Base-by-base conservation (phyloP, 371 early-diverging fungal genomes). In the Batkoa obscura region DNA sequence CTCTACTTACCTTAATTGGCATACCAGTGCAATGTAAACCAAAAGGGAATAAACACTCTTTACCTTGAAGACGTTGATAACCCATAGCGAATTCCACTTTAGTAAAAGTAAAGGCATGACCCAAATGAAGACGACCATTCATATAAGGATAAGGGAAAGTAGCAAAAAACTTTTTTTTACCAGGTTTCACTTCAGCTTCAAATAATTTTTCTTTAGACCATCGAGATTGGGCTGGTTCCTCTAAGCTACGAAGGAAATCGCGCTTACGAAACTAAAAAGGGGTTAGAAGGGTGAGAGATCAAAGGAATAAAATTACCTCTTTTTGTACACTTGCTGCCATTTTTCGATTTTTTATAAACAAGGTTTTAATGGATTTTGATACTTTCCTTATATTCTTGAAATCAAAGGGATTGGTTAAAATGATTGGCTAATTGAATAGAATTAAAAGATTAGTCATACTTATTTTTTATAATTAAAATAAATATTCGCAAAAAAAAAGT, bases 1-100 rank as follows among this genome's bases (percentile, higher is more conserved):
- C 17, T 35, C 31, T 17, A 41, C 57, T 60, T 73, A 86, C 88
- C 74, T 95, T 94, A 72, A 99, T 99, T 42, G 99, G 99, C 99
- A 99, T 99, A 57, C 99, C 99, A 2, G 99, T 99, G 61, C 89
- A 90, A 68, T 99, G 99, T 81, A 99, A 99, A 43, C 95, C 96
- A 64, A 98, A 89, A 33, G 99, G 99, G 59, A 98, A 92, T 57
- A 99, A 76, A 47, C 85, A 90, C 51, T 86, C 80, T 71, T 90
- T 95, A 48, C 99, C 99, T 71, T 88, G 75, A 66, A 98, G 68
- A 60, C 93, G 81, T 61, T 94, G 85, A 69, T 87, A 99, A 45
- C 95, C 90, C 9, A 80, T 74, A 17, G 90, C 83, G 68, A 99
- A 99, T 64, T 99, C 99, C 55, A 85, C 80, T 71, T 99, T 99